Evolutionary conservation across 2,329 filamentous ascomycete species (phyloP).

Genomic region (Curvularia lunata): DNA sequence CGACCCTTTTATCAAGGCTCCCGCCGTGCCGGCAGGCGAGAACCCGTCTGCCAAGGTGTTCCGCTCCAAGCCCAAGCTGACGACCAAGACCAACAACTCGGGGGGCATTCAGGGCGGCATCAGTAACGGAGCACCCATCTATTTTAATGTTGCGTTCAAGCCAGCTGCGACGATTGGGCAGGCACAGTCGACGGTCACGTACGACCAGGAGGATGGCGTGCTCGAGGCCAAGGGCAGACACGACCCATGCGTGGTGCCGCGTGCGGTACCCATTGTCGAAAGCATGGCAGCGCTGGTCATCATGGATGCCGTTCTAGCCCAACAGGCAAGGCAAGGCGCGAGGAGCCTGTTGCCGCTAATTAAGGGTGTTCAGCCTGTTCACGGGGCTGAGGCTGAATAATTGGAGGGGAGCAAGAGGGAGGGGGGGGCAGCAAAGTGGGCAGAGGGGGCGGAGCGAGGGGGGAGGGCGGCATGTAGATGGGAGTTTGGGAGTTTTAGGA

Average conservation of each 20-base stretch:
- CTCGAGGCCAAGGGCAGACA: slow-evolving; percentile 92
- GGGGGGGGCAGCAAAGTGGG: neutral
- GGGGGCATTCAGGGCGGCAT: slow-evolving; percentile 96
- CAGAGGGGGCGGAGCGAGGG: neutral
- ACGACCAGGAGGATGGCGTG: slow-evolving; percentile 74
- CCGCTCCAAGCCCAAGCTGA: slow-evolving; percentile 64
- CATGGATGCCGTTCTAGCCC: slow-evolving; percentile 85
- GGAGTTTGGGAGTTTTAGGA: slow-evolving; percentile 7
- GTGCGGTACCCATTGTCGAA: slow-evolving; percentile 88
- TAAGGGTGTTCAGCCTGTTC: slow-evolving; percentile 46
- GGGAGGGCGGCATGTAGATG: neutral
- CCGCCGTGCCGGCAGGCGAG: slow-evolving; percentile 55
- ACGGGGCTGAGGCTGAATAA: slow-evolving; percentile 13
- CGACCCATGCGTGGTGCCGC: slow-evolving; percentile 89
- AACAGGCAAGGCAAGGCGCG: slow-evolving; percentile 65
- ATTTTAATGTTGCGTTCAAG: slow-evolving; percentile 96
- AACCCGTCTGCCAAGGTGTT: slow-evolving; percentile 50
- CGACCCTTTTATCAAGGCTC: slow-evolving; percentile 76
- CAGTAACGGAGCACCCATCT: slow-evolving; percentile 89
- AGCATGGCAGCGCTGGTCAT: slow-evolving; percentile 87
- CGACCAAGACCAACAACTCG: slow-evolving; percentile 92
- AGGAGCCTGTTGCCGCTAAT: slow-evolving; percentile 49
- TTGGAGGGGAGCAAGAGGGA: neutral
- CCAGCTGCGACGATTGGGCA: slow-evolving; percentile 91
- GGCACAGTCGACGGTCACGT: slow-evolving; percentile 82